A percentile compares a stretch with the other conserved stretches of the same genome.
Evolutionary conservation across 2,329 filamentous ascomycete genomes (phyloP).

Genomic region (Ascochyta lentis): DNA sequence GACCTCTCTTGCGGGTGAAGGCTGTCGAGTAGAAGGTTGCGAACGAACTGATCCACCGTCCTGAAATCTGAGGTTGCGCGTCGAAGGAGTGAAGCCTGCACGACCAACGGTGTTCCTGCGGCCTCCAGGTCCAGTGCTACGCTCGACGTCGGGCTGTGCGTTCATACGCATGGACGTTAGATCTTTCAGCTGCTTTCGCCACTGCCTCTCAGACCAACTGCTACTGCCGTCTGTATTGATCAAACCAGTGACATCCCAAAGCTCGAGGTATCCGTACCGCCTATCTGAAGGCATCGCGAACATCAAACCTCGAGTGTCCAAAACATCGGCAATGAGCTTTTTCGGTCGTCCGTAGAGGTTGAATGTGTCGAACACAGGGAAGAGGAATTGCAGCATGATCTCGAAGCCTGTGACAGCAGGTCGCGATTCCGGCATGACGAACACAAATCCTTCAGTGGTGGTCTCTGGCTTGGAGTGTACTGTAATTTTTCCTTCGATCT

Average conservation of each 20-base stretch:
- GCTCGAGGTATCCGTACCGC: conserved; percentile 88
- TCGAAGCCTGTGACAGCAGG: conserved; percentile 94
- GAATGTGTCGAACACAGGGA: conserved; percentile 94
- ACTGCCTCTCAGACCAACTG: conserved; percentile 84
- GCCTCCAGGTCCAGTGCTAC: conserved; percentile 50
- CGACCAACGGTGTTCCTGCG: conserved; percentile 55
- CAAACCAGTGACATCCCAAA: conserved; percentile 80
- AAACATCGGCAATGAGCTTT: conserved; percentile 82
- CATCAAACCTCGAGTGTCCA: conserved; percentile 91
- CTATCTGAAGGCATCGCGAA: conserved; percentile 94
- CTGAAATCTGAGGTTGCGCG: conserved; percentile 51
- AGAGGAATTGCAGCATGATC: conserved; percentile 90
- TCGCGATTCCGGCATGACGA: conserved; percentile 94
- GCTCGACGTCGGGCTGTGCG: conserved; percentile 29
- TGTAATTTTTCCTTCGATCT: conserved; percentile 89
- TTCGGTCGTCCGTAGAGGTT: conserved; percentile 87
- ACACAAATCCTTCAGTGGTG: conserved; percentile 90
- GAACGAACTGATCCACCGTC: conserved; percentile 52
- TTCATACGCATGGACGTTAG: conserved; percentile 81
- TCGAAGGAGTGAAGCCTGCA: conserved; percentile 47
- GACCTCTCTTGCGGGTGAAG: conserved; percentile 49
- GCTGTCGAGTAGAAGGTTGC: conserved; percentile 53
- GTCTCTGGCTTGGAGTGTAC: conserved; percentile 82
- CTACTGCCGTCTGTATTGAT: conserved; percentile 80
- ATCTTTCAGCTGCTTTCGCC: conserved; percentile 89